Conservation (phyloP, 257 asterid genomes). For the Ehretia macrophylla region DNA sequence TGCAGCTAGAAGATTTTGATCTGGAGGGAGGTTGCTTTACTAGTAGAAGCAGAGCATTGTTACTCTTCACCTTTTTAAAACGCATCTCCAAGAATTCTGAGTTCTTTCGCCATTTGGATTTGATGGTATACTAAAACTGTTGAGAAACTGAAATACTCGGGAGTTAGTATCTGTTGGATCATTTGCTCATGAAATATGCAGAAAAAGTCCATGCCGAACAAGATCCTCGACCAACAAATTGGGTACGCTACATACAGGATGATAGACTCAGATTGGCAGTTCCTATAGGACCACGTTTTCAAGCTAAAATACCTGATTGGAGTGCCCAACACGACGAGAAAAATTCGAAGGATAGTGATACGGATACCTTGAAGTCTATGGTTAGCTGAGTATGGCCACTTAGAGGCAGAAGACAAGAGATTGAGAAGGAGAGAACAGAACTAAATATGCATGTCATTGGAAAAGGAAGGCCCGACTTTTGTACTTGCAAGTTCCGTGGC, state of each 20-base stretch:
- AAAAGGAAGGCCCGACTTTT: constrained; percentile 15
- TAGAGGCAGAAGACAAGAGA: background rate
- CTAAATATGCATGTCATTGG: constrained; percentile 3
- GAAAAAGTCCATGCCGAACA: background rate
- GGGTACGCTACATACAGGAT: constrained; percentile 26
- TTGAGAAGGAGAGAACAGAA: background rate
- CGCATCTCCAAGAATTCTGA: too few relatives aligned
- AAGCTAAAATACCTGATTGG: constrained; percentile 19
- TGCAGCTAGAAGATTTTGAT: too few relatives aligned
- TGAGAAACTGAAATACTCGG: too few relatives aligned
- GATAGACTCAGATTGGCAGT: constrained; percentile 14
- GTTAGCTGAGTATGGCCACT: constrained; percentile 11
- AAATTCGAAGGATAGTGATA: background rate
- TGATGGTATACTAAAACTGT: too few relatives aligned
- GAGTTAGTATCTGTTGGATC: background rate
- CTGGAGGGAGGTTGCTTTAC: too few relatives aligned
- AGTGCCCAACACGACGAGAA: background rate
- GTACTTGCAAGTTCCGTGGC: constrained; percentile 15
- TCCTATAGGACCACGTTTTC: constrained; percentile 36
- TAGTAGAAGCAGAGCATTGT: too few relatives aligned
- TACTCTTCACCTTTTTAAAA: too few relatives aligned
- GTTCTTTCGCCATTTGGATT: too few relatives aligned
- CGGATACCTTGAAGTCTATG: constrained; percentile 13
- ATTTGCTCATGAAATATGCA: background rate
- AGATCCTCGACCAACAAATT: background rate